A percentile compares a stretch with the other conserved stretches of the same genome.
Conservation (phyloP, 2,329 filamentous ascomycete genomes). For the Ophiostoma perfectum region DNA sequence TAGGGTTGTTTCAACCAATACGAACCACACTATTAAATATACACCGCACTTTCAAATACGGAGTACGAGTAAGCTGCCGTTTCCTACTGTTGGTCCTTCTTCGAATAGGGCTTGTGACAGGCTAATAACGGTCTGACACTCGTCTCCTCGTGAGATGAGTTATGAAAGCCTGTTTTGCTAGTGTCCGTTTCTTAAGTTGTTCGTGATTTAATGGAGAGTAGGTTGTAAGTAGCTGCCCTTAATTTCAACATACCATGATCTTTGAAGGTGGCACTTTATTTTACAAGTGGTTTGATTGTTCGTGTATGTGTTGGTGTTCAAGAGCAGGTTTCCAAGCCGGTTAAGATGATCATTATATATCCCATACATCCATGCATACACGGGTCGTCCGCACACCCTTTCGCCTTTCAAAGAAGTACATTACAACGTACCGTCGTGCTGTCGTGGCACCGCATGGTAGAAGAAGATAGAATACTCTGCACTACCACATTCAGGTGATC, state of each 20-base stretch:
- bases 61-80: no score
- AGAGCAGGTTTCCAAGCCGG: neutral
- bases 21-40: no score
- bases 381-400: neutral
- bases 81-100: no score
- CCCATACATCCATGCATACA: neutral
- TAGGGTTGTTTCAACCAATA: no score
- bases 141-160: neutral
- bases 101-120: neutral
- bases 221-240: no score
- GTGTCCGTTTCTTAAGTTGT: neutral
- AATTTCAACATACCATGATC: no score
- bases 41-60: no score
- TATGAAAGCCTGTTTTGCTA: neutral
- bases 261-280: no score
- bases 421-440: neutral
- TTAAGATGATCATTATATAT: neutral
- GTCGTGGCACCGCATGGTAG: constrained; percentile 10
- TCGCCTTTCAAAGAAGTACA: neutral
- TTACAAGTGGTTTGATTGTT: no score
- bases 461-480: neutral
- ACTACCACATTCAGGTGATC: constrained; percentile 4
- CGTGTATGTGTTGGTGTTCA: no score
- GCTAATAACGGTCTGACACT: neutral
- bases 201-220: neutral